phyloP scores from a whole-genome alignment of 305 asterid species.

The Solanum aculeatissimum region DNA sequence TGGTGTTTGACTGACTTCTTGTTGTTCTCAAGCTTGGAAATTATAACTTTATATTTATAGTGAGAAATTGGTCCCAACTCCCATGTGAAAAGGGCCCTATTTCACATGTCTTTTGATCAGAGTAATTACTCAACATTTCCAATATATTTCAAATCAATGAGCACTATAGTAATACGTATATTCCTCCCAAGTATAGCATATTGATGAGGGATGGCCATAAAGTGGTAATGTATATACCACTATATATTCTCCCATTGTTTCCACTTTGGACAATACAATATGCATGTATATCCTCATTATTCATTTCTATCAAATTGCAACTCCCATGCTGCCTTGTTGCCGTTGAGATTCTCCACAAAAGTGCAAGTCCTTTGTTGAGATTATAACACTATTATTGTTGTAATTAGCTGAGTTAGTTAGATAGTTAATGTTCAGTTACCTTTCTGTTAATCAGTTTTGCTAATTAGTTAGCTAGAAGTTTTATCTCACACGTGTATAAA shows the following conservation, averaged over 20 bases:
- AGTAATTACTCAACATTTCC: no score
- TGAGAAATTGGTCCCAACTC: background rate
- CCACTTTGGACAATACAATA: background rate
- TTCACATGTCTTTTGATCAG: background rate
- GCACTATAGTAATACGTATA: background rate
- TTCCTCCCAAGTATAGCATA: background rate
- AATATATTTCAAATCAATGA: background rate
- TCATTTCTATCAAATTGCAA: background rate
- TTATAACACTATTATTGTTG: no score
- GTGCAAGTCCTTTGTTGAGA: no score
- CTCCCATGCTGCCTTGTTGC: background rate
- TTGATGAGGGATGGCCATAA: background rate
- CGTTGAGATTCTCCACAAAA: background rate
- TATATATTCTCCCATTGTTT: background rate
- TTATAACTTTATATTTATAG: background rate
- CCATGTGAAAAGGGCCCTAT: background rate
- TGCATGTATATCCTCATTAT: background rate
- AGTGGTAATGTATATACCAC: background rate
- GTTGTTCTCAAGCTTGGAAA: background rate
- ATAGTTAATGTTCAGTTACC: no score
- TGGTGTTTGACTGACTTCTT: background rate
- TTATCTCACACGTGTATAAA: no score
- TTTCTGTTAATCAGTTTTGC: no score
- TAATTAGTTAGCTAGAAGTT: no score
- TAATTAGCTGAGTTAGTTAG: no score